Base-by-base conservation (phyloP, 306 rosid genomes). In the Lagenaria siceraria region DNA sequence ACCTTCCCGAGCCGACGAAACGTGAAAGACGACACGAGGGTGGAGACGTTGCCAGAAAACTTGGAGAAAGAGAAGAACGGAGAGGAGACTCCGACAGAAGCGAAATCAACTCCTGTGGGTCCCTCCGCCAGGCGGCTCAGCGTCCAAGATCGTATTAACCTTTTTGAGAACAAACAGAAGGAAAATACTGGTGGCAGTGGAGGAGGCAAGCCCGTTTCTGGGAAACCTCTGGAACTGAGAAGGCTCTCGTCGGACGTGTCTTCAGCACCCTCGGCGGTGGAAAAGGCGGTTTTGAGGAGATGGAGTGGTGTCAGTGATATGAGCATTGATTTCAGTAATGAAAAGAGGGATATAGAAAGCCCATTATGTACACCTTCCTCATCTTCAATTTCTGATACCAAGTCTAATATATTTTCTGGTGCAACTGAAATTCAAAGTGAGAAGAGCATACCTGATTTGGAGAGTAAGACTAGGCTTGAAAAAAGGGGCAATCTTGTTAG, bases 251-350 rank as follows among this genome's bases (percentile, higher is more conserved):
- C 99, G 2, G 98, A 96, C 5, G 88, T 86, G 35, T 78, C 90
- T 0, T 80, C 85, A 2, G 90, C 52, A 1, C 76, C 91, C 5
- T 63, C 83, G 5, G 53, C 75, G 54, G 76, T 65, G 4, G 93
- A 85, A 78, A 87, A 68, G 89, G 80, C 89, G 8, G 89, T 89
- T 25, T 84, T 89, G 80, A 85, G 96, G 54, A 87, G 99, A 85
- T 96, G 98, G 99, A 96, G 99, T 66, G 93, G 94, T 27, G 85
- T 88, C 8, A 92, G 99, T 55, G 99, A 96, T 79, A 96, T 96
- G 99, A 92, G 97, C 86, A 89, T 91, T 27, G 99, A 96, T 80
- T 83, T 84, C 72, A 90, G 95, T 22, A 86, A 81, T 18, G 98
- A 92, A 66, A 94, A 91, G 88, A 91, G 85, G 78, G 90, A 82